phyloP scores from a whole-genome alignment of 148 eudicot genomes.

The Rhododendron molle region DNA sequence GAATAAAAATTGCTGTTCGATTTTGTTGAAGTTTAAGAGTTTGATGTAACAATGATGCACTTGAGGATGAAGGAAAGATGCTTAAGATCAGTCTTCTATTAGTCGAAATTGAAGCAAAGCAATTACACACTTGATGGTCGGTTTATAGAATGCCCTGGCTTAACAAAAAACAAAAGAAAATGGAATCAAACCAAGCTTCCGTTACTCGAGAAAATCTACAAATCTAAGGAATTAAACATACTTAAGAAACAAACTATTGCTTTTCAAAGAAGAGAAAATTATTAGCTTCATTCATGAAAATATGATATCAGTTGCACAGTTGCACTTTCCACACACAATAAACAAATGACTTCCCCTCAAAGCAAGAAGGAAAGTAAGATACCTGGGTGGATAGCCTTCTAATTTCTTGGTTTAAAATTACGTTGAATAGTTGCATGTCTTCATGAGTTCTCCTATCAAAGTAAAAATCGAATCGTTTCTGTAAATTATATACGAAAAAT shows the following conservation, averaged over 20 bases:
- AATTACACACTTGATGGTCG: neutral
- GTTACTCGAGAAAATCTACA: neutral
- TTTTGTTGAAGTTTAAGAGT: neutral
- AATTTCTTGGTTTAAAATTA: slow-evolving; percentile 85
- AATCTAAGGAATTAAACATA: neutral
- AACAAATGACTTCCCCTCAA: neutral
- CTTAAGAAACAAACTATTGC: neutral
- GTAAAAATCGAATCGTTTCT: neutral
- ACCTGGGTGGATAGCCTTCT: slow-evolving; percentile 82
- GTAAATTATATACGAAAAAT: neutral
- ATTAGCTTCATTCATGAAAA: neutral
- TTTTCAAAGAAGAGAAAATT: neutral
- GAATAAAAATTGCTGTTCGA: neutral
- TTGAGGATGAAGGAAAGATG: neutral
- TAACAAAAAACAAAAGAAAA: neutral
- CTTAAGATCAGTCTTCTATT: neutral
- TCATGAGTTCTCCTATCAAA: slow-evolving; percentile 76
- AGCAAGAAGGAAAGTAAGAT: neutral
- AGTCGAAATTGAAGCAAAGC: neutral
- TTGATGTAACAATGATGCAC: neutral
- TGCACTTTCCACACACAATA: neutral
- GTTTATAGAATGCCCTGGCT: neutral
- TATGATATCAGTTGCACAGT: neutral
- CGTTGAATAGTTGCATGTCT: slow-evolving; percentile 74
- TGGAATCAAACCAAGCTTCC: neutral